phyloP scores from a whole-genome alignment of 352 stramenopile species.

The Globisporangium nagaii region DNA sequence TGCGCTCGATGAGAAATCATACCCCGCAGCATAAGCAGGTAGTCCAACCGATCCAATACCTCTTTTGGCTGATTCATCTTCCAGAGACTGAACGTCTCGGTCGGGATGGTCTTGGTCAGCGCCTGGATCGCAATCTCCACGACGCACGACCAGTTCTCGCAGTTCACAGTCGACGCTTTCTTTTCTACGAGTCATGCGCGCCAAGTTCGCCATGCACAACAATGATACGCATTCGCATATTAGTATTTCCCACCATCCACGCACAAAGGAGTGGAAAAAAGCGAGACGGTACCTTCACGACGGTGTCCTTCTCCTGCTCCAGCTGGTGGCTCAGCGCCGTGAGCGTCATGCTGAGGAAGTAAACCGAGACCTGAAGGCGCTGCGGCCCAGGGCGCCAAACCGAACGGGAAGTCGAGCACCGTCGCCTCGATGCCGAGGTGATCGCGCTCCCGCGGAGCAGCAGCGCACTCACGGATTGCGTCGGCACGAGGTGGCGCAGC shows the following conservation, averaged over 20 bases:
- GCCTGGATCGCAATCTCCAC: constrained; percentile 51
- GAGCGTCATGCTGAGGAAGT: constrained; percentile 66
- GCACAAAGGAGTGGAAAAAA: no score
- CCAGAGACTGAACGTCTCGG: constrained; percentile 66
- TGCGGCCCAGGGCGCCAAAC: no score
- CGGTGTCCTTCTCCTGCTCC: constrained; percentile 56
- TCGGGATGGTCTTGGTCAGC: constrained; percentile 55
- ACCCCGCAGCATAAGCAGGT: no score
- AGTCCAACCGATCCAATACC: constrained; percentile 13
- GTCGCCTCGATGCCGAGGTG: no score
- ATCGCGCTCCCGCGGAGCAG: no score
- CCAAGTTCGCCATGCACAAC: neutral
- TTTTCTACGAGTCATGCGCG: constrained; percentile 15
- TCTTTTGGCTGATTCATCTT: constrained; percentile 78
- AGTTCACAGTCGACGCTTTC: constrained; percentile 26
- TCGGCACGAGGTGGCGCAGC: constrained; percentile 18
- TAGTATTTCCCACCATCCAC: no score
- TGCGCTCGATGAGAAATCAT: neutral
- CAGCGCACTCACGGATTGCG: constrained; percentile 26
- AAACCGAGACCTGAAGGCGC: constrained; percentile 59
- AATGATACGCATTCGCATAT: no score
- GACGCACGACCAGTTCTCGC: constrained; percentile 60
- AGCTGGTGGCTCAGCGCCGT: constrained; percentile 41
- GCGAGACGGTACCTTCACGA: constrained; percentile 31
- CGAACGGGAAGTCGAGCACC: no score